phyloP scores from a whole-genome alignment of 106 monocot genomes.

The Dendrobium chrysotoxum region DNA sequence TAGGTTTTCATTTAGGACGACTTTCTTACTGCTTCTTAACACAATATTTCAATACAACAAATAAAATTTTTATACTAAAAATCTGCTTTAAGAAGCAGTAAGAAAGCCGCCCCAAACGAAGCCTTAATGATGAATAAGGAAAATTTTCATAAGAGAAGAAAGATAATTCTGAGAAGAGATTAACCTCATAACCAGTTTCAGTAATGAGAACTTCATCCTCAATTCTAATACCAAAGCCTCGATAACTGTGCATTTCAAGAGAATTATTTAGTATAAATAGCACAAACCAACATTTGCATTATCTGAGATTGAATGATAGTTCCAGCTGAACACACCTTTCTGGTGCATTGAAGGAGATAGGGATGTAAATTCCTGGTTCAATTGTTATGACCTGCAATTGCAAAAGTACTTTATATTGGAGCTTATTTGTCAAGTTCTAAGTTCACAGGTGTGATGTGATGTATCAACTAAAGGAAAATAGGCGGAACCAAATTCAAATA shows the following conservation, averaged over 20 bases:
- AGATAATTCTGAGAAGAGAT: not conserved
- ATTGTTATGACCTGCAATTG: constrained; percentile 78
- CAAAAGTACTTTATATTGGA: not conserved
- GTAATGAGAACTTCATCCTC: constrained; percentile 98
- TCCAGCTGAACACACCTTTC: constrained; percentile 32
- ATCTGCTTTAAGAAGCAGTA: not conserved
- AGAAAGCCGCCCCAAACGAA: too few species aligned
- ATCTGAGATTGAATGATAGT: not conserved
- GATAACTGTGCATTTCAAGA: constrained; percentile 32
- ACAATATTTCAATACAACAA: not conserved
- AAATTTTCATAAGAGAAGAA: not conserved
- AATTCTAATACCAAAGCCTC: constrained; percentile 81
- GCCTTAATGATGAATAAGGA: not conserved
- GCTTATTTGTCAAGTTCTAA: not conserved
- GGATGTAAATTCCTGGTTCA: constrained; percentile 91
- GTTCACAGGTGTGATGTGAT: too few species aligned
- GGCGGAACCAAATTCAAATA: too few species aligned
- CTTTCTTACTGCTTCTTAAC: too few species aligned
- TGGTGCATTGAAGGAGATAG: constrained; percentile 42
- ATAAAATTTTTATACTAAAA: too few species aligned
- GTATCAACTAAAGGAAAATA: too few species aligned
- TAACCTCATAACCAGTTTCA: constrained; percentile 84
- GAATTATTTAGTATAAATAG: not conserved
- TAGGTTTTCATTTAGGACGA: too few species aligned
- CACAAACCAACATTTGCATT: not conserved